Evolutionary conservation across 2,329 filamentous ascomycete genomes (phyloP), one percentile per base, ranked within the genome.

Genomic region (Fusarium pseudonygamai): DNA sequence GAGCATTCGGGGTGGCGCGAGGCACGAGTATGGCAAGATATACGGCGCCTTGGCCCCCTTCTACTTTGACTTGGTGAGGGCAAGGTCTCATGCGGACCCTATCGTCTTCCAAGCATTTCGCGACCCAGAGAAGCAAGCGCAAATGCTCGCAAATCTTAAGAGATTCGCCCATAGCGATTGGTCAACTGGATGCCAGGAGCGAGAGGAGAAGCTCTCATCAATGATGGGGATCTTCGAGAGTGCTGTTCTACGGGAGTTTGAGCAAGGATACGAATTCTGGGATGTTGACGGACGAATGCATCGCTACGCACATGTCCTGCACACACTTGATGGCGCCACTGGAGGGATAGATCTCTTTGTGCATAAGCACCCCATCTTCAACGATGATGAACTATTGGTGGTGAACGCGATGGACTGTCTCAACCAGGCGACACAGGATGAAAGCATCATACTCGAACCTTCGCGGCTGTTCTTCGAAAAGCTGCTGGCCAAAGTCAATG

Each of bases 281-380:
- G 96, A 99, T 80, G 91, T 97, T 60, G 93, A 97, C 73, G 95
- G 94, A 5, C 88, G 91, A 60, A 98, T 98, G 96, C 91, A 89
- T 75, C 90, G 93, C 78, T 98, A 97, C 82, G 95, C 95, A 5
- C 91, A 94, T 76, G 95, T 99, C 22, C 84, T 99, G 64, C 91
- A 93, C 65, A 88, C 89, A 5, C 86, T 99, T 49, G 97, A 97
- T 80, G 94, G 93, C 32, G 95, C 94, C 22, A 87, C 88, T 45
- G 91, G 92, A 20, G 94, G 90, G 15, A 87, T 97, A 53, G 94
- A 98, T 60, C 86, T 95, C 3, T 98, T 97, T 80, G 91, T 97
- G 61, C 92, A 96, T 63, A 96, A 96, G 76, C 94, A 98, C 79
- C 93, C 94, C 2, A 85, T 98, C 60, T 93, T 98, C 81, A 87